Base-by-base conservation (phyloP, 2,329 filamentous ascomycete species). In the Alternaria novae-zelandiae region DNA sequence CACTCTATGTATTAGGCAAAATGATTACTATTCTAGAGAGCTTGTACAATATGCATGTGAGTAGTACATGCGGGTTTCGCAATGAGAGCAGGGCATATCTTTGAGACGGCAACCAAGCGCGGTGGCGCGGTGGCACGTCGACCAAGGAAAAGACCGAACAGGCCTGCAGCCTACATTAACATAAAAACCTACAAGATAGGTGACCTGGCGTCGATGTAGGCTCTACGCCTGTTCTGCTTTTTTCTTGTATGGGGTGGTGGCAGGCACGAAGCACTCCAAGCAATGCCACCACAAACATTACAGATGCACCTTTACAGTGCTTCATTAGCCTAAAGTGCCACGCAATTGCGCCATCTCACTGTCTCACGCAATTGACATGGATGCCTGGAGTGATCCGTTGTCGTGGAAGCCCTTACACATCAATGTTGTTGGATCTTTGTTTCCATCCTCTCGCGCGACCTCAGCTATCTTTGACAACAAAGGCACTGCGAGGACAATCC, bases 261-360 rank as follows among this genome's bases (percentile, higher is more conserved):
- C n/a, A n/a, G n/a, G n/a, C n/a, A n/a, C n/a, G 41, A 51, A 63
- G 20, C 32, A 59, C 50, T 41, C 23, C 44, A 50, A 46, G 32
- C 54, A 61, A 36, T 50, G 21, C 50, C 49, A 59, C 17, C 6
- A 53, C 59, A 25, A 50, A 17, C 45, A 32, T 32, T 25, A n/a
- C 28, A 26, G 25, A 46, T 20, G 46, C 20, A 44, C 15, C 43
- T 53, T 41, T 43, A 43, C 23, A 32, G 23, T 20, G 13, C n/a
- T 20, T 7, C 26, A 59, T 59, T 59, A 63, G 60, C 43, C 60
- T 63, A 63, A 63, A 63, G 36, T 43, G 49, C 55, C 43, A 21
- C 17, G n/a, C 6, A 30, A 47, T 59, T 23, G 59, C 54, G 41
- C 46, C 46, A 55, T 50, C 25, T 57, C 23, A 53, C 36, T 23